Evolutionary conservation across 2,329 filamentous ascomycete genomes (phyloP).

Genomic region (Coniochaeta hoffmannii): DNA sequence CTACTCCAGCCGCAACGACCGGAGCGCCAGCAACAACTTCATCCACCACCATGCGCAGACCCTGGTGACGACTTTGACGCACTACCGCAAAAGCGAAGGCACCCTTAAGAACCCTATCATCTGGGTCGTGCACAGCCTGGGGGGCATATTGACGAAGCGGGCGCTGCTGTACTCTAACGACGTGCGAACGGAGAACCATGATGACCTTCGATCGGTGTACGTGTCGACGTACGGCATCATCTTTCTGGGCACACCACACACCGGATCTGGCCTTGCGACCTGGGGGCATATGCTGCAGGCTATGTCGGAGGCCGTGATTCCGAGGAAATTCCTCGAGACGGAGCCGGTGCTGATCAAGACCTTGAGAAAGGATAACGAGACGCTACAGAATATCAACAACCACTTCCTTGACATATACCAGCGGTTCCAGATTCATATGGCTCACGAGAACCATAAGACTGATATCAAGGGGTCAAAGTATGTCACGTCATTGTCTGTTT

Average conservation of each 20-base stretch:
- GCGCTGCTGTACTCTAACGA: slow-evolving; percentile 61
- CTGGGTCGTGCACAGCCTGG: slow-evolving; percentile 68
- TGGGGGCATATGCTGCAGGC: slow-evolving; percentile 62
- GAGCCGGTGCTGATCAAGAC: slow-evolving; percentile 62
- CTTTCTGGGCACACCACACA: slow-evolving; percentile 72
- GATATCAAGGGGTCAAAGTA: slow-evolving; percentile 56
- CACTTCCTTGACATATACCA: slow-evolving; percentile 66
- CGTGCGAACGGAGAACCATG: slow-evolving; percentile 48
- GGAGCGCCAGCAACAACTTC: slow-evolving; percentile 56
- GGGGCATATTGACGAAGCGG: slow-evolving; percentile 65
- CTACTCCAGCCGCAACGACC: slow-evolving; percentile 37
- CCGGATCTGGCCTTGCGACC: slow-evolving; percentile 58
- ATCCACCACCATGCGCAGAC: slow-evolving; percentile 67
- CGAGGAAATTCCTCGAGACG: slow-evolving; percentile 58
- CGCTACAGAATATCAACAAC: slow-evolving; percentile 64
- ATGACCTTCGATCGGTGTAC: slow-evolving; percentile 61
- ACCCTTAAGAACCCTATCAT: slow-evolving; percentile 60
- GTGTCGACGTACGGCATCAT: slow-evolving; percentile 70
- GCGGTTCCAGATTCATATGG: slow-evolving; percentile 68
- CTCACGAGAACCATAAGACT: slow-evolving; percentile 66
- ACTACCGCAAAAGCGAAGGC: slow-evolving; percentile 52
- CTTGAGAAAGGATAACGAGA: slow-evolving; percentile 68
- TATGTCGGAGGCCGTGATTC: slow-evolving; percentile 58
- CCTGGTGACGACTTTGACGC: slow-evolving; percentile 53
- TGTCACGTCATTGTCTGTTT: no score